Evolutionary conservation across 2,329 filamentous ascomycete species (phyloP), one percentile per base, ranked within the genome.

Genomic region (Botrytis squamosa): DNA sequence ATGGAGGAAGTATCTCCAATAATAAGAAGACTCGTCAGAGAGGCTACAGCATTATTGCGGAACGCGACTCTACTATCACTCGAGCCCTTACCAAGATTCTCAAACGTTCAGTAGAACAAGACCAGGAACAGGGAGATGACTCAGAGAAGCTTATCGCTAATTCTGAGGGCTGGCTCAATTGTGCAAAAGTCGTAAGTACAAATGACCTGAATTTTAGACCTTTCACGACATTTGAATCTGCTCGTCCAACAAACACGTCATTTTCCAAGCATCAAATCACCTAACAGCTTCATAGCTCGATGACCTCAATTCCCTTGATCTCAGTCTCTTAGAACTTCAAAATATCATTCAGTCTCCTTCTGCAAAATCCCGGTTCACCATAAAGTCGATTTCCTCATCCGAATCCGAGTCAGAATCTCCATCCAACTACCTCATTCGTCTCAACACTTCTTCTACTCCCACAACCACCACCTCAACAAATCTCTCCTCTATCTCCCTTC

Each of bases 11-110:
- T 70, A 74, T 80, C 62, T 77, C 76, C 69, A 84, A 84, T 76
- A 77, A 75, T 49, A 75, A 68, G 71, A 81, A 80, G 68, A 77
- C 76, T 65, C 77, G 81, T 46, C 81, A 81, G 20, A 80, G 83
- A 29, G 81, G 82, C 20, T 85, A 85, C 79, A 83, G 81, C 73
- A 79, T 84, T 42, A 80, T 83, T 22, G 83, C 84, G 73, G 83
- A 85, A 67, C 80, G 82, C 64, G 83, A 85, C 69, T 79, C 79
- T 14, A 80, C 80, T 72, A 79, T 85, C 68, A 80, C 81, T 75
- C 85, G 85, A 79, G 84, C 84, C 36, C 76, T 85, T 42, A 79
- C 80, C 70, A 84, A 83, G 75, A 81, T 84, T 42, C 76, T 85
- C 70, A 85, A 84, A 79, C 81, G 83, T 55, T 82, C 82, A 29